Evolutionary conservation across 306 rosid species (phyloP), one percentile per base, ranked within the genome.

Genomic region (Malus asiatica): DNA sequence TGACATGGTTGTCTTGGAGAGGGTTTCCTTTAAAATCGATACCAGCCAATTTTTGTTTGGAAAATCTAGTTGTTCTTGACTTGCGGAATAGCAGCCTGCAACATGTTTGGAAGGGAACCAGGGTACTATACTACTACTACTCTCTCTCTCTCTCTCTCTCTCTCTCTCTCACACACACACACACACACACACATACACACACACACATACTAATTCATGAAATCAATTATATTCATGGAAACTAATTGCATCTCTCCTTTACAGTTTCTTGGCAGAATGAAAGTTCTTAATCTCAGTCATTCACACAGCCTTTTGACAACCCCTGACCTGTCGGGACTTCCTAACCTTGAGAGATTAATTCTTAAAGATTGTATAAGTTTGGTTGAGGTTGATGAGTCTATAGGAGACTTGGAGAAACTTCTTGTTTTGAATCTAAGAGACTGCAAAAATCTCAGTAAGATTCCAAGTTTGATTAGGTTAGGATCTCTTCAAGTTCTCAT

Each of bases 221-320:
- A 19, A 29, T 5, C 20, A 4, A 5, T 13, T 11, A 5, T 27
- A 62, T 22, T 62, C 40, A 2, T 64, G 6, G 23, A 30, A 12
- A 16, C 68, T 63, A 64, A 64, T 32, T 32, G 42, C 10, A 32
- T 4, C 19, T 15, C 4, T 62, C 1, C 0, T 64, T 32, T 44
- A 61, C 66, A 61, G 60, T 14, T 9, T 27, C 12, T 59, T 73
- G 16, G 3, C 18, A 40, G 20, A 22, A 6, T 60, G 67, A 73
- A 73, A 25, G 35, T 73, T 19, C 68, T 73, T n/a, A 42, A 73
- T 19, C 58, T 73, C 38, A 73, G 77, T 51, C 57, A 73, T 25
- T 73, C 77, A 13, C 30, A 60, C 8, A 2, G 22, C 38, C 68
- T 73, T 35, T 40, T 22, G 68, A 59, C 6, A 38, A 57, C 68